Conservation (phyloP, 1,139 yeast species). For the Pichia sp. region DNA sequence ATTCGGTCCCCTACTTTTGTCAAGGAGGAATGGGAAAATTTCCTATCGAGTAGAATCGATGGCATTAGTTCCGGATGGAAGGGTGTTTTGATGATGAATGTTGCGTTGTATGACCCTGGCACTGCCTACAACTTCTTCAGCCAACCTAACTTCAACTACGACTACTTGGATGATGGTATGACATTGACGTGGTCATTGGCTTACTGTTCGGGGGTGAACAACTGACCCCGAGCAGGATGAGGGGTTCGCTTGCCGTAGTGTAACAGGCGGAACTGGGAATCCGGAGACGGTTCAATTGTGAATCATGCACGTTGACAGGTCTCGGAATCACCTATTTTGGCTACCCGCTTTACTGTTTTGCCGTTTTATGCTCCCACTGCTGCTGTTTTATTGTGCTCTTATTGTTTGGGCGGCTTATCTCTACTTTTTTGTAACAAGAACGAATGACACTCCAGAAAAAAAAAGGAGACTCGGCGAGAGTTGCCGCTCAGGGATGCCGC, state of each 20-base stretch:
- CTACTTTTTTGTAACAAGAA: not conserved
- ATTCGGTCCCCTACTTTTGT: conserved; percentile 47
- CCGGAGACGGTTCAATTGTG: not conserved
- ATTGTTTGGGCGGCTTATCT: not conserved
- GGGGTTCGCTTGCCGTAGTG: not conserved
- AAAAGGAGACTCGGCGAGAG: not conserved
- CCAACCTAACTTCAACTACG: conserved; percentile 39
- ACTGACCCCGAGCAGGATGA: not conserved
- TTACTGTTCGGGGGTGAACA: conserved; percentile 48
- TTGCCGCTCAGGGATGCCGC: not conserved
- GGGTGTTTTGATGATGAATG: conserved; percentile 50
- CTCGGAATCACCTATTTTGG: not conserved
- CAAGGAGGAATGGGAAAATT: conserved; percentile 49
- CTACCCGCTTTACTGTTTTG: not conserved
- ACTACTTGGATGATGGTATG: conserved; percentile 74
- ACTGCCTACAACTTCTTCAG: conserved; percentile 46
- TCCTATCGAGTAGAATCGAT: conserved; percentile 38
- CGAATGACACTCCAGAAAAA: not conserved
- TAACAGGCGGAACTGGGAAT: not conserved
- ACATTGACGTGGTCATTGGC: conserved; percentile 84
- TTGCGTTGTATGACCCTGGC: conserved; percentile 49
- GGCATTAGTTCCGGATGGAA: conserved; percentile 48
- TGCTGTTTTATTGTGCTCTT: not conserved
- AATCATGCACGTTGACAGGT: not conserved
- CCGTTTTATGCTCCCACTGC: not conserved